Base-by-base conservation (phyloP, 805 yeast genomes). In the Kuraishia floccosa region DNA sequence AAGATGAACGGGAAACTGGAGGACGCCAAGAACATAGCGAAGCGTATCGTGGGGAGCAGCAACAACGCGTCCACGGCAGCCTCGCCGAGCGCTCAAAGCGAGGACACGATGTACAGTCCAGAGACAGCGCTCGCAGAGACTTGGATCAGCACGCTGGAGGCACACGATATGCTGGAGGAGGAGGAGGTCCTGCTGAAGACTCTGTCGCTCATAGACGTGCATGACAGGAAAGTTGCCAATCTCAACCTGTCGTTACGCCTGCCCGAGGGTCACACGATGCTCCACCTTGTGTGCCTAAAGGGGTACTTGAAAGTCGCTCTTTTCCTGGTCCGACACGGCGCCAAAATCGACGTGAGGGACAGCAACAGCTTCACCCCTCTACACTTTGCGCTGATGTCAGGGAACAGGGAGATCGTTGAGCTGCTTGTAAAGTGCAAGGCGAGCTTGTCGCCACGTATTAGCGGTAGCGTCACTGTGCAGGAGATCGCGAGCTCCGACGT, bases 1-100 rank as follows among this genome's bases (percentile, higher is more conserved):
- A 89, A 89, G 57, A 86, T 89, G 96, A 87, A 85, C 49, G 98
- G 97, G 35, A 78, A 79, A 46, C 60, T 91, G 35, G 97, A 91
- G 48, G 96, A 89, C 54, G 96, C 97, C 2, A 74, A 83, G 42
- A 86, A 85, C 47, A 83, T 91, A 44, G 97, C 97, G 1, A 79
- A 80, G 52, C 65, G 94, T 39, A 85, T 91, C 41, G 86, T 89
- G 32, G 93, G 91, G 9, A 67, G 72, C 31, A 75, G 58, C 32
- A 55, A 54, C 23, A 30, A 37, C 26, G 30, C 44, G 23, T 26
- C 39, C 26, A 29, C 22, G 15, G 17, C 46, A 29, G 30, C 48
- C 33, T 29, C 36, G 30, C 34, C 43, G 36, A 18, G 18, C 9
- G 21, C 20, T 7, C 25, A 19, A 22, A 24, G 21, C n/a, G 24